These are phyloP conservation scores for Kwoniella shandongensis DNA, from an alignment of 768 basidiomycete species.

Conservation along the genomic window DNA sequence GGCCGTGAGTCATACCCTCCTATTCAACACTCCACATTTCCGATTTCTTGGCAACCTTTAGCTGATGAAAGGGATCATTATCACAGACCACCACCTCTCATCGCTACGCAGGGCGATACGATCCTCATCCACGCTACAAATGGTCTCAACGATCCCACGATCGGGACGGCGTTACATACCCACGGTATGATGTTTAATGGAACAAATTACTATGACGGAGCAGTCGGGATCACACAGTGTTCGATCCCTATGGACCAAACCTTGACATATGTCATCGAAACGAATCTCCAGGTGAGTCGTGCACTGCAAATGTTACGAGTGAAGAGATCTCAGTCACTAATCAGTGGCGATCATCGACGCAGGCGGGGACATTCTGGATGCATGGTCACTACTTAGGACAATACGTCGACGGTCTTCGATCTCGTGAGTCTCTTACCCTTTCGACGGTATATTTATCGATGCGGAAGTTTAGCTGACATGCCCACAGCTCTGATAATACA, in stretches of 20 bases:
- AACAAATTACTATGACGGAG: slow-evolving; percentile 86
- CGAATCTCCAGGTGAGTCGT: slow-evolving; percentile 36
- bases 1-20: slow-evolving; percentile 70
- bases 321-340: neutral
- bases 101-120: slow-evolving; percentile 68
- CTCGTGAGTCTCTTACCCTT: slow-evolving; percentile 48
- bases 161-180: slow-evolving; percentile 74
- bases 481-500: slow-evolving; percentile 68
- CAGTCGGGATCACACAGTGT: slow-evolving; percentile 78
- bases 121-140: slow-evolving; percentile 76
- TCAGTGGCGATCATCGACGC: neutral
- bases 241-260: slow-evolving; percentile 68
- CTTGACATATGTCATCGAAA: slow-evolving; percentile 73
- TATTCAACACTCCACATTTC: neutral
- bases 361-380: slow-evolving; percentile 54
- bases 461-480: neutral
- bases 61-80: neutral
- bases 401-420: slow-evolving; percentile 90
- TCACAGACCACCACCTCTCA: slow-evolving; percentile 74
- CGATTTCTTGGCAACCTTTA: neutral
- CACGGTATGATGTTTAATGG: slow-evolving; percentile 96
- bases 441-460: neutral
- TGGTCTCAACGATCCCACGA: slow-evolving; percentile 58
- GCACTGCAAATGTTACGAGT: too few species aligned
- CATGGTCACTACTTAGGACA: slow-evolving; percentile 60